These are phyloP conservation scores for Aegilops longissima DNA, from an alignment of 176 grass and related monocot genomes.

Conservation along the genomic window DNA sequence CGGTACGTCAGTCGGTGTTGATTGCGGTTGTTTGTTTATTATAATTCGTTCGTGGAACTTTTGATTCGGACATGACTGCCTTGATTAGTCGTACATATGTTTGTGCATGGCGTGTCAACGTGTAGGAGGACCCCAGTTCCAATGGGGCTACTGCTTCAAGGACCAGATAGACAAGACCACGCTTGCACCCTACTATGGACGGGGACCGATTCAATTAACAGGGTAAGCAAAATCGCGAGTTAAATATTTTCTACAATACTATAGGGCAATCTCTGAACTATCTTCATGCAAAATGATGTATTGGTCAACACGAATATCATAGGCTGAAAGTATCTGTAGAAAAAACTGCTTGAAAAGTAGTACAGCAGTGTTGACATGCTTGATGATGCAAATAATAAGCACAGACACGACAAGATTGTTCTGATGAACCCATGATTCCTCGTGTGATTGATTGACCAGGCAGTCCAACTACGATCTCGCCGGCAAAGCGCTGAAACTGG, in stretches of 20 bases:
- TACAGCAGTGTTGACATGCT: too few species aligned
- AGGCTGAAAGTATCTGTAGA: too few species aligned
- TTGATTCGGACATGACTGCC: neutral
- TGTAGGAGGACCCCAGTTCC: slow-evolving; percentile 39
- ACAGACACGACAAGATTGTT: neutral
- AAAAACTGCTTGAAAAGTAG: too few species aligned
- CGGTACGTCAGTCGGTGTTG: neutral
- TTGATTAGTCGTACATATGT: neutral
- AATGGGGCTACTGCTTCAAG: slow-evolving; percentile 63
- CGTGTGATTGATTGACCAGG: neutral
- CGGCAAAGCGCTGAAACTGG: slow-evolving; percentile 22
- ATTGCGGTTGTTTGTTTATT: neutral
- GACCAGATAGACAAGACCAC: slow-evolving; percentile 18
- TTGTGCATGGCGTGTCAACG: neutral
- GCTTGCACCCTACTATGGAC: slow-evolving; percentile 29
- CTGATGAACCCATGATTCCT: neutral
- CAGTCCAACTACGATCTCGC: slow-evolving; percentile 47
- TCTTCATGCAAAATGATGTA: too few species aligned
- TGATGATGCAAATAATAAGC: neutral
- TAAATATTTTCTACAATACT: too few species aligned
- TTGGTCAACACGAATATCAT: too few species aligned
- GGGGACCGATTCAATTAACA: slow-evolving; percentile 56
- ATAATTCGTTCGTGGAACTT: too few species aligned
- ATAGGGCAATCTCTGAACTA: too few species aligned
- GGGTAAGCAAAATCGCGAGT: slow-evolving; percentile 24